These are phyloP conservation scores for Biscogniauxia sp. DNA, from an alignment of 2,329 filamentous ascomycete genomes.

Conservation along the genomic window DNA sequence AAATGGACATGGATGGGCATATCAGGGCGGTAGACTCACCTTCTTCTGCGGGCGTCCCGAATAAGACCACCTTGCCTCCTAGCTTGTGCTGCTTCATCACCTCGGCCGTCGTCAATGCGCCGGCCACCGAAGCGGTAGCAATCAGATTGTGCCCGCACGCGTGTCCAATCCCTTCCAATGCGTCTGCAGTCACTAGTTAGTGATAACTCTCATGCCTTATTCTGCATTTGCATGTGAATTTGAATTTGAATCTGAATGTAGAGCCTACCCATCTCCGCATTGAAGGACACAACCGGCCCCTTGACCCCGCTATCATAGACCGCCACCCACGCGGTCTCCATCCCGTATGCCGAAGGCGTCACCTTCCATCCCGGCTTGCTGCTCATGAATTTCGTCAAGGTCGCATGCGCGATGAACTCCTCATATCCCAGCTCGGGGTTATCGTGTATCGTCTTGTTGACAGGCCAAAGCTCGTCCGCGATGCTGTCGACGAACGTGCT, in stretches of 20 bases:
- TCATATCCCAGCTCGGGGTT: constrained; percentile 49
- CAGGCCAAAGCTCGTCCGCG: constrained; percentile 38
- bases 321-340: constrained; percentile 53
- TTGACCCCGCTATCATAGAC: constrained; percentile 44
- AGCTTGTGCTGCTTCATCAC: constrained; percentile 41
- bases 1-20: too few species aligned
- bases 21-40: constrained; percentile 23
- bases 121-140: constrained; percentile 46
- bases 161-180: constrained; percentile 49
- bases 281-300: constrained; percentile 47
- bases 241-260: neutral
- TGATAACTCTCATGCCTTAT: neutral
- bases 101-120: constrained; percentile 45
- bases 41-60: constrained; percentile 55
- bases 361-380: constrained; percentile 47
- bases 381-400: constrained; percentile 47
- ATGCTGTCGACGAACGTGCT: constrained; percentile 39
- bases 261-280: constrained; percentile 43
- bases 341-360: constrained; percentile 48
- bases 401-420: constrained; percentile 48
- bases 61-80: constrained; percentile 43
- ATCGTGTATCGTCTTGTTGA: constrained; percentile 51
- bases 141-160: constrained; percentile 57
- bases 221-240: too few species aligned
- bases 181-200: constrained; percentile 36